A percentile compares a stretch with the other conserved stretches of the same genome.
Evolutionary conservation across 2,329 filamentous ascomycete species (phyloP).

Genomic region (Penicillium sp.): DNA sequence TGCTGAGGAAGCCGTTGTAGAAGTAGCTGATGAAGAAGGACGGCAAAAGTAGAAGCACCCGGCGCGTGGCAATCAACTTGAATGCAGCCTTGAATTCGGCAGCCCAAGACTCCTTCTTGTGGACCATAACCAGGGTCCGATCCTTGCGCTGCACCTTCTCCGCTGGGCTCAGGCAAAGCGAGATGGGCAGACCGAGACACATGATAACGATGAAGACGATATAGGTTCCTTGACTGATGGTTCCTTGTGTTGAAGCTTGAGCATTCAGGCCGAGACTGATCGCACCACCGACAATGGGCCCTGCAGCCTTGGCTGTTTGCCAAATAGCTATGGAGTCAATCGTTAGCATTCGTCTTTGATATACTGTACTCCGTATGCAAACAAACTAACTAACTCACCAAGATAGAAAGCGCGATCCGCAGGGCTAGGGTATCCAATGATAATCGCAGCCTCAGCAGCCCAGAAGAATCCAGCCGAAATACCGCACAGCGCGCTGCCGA

Average conservation of each 20-base stretch:
- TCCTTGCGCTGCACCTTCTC: constrained; percentile 26
- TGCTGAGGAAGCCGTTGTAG: constrained; percentile 28
- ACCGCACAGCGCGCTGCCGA: constrained; percentile 45
- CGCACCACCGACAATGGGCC: constrained; percentile 22
- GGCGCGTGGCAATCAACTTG: constrained; percentile 17
- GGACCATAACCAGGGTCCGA: constrained; percentile 18
- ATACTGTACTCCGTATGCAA: too few species aligned
- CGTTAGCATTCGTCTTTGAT: not conserved
- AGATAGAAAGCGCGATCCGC: constrained; percentile 23
- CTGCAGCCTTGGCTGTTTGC: constrained; percentile 24
- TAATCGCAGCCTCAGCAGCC: constrained; percentile 47
- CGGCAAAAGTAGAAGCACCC: constrained; percentile 21
- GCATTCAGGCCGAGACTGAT: constrained; percentile 23
- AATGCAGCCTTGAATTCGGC: constrained; percentile 22
- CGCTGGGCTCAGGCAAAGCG: constrained; percentile 19
- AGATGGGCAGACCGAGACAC: constrained; percentile 22
- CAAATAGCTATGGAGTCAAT: constrained; percentile 13
- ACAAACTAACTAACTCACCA: constrained; percentile 2
- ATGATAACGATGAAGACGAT: constrained; percentile 25
- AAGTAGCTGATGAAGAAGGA: constrained; percentile 31
- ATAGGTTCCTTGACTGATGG: constrained; percentile 19
- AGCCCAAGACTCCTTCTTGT: constrained; percentile 19
- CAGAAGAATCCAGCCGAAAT: constrained; percentile 48
- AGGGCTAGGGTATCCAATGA: constrained; percentile 40
- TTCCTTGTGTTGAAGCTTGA: constrained; percentile 11